Conservation (phyloP, 2,329 filamentous ascomycete genomes). For the Cercospora beticola region DNA sequence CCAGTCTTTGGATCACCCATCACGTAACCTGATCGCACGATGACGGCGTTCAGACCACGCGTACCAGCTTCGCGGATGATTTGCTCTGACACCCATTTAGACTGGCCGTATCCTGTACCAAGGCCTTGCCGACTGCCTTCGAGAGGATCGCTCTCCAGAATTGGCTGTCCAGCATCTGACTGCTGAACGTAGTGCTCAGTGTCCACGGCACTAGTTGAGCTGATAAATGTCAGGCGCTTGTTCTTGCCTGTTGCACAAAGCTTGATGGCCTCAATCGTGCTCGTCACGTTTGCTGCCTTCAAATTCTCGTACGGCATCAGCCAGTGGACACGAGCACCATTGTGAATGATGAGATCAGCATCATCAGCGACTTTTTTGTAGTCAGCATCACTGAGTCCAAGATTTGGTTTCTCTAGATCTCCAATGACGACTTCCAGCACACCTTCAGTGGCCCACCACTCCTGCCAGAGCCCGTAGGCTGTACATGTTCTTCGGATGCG, state of each 20-base stretch:
- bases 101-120: constrained; percentile 85
- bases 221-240: constrained; percentile 79
- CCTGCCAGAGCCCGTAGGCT: constrained; percentile 77
- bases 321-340: constrained; percentile 79
- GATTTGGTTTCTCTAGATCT: constrained; percentile 68
- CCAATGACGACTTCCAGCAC: constrained; percentile 66
- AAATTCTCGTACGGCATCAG: constrained; percentile 73
- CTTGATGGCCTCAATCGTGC: constrained; percentile 71
- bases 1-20: constrained; percentile 71
- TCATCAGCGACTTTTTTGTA: constrained; percentile 67
- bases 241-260: constrained; percentile 75
- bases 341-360: constrained; percentile 72
- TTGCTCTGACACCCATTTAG: constrained; percentile 77
- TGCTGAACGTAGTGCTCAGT: constrained; percentile 76
- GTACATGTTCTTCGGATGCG: constrained; percentile 67
- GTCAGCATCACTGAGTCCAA: constrained; percentile 66
- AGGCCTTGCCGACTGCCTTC: constrained; percentile 73
- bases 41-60: constrained; percentile 70
- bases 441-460: constrained; percentile 61
- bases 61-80: constrained; percentile 75
- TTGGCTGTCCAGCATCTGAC: constrained; percentile 66
- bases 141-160: constrained; percentile 76
- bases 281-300: constrained; percentile 73
- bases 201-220: constrained; percentile 79
- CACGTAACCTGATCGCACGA: constrained; percentile 84